These are phyloP conservation scores for Rugonectria rugulosa DNA, from an alignment of 2,329 filamentous ascomycete genomes.

Conservation along the genomic window DNA sequence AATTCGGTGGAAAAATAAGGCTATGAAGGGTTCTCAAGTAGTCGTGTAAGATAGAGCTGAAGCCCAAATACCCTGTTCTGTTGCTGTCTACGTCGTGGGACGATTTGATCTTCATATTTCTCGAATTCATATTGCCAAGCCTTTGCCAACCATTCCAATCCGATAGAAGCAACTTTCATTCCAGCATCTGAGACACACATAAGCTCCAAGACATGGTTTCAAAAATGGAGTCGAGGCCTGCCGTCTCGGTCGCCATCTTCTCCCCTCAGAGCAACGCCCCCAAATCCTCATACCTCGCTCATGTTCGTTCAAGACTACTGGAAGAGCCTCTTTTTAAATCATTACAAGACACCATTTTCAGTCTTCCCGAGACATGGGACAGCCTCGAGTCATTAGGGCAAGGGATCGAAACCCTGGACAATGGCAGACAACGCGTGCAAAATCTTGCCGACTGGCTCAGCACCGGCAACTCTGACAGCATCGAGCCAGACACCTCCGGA, in stretches of 20 bases:
- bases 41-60: background rate
- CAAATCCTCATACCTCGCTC: constrained; percentile 16
- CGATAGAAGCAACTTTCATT: too few species aligned
- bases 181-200: too few species aligned
- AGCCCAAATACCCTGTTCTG: background rate
- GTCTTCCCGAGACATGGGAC: constrained; percentile 15
- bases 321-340: constrained; percentile 12
- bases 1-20: constrained; percentile 8
- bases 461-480: constrained; percentile 11
- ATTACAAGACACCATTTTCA: constrained; percentile 11
- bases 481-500: constrained; percentile 15
- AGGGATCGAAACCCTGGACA: constrained; percentile 1
- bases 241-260: constrained; percentile 26
- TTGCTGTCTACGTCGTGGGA: too few species aligned
- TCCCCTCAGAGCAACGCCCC: constrained; percentile 25
- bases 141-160: too few species aligned
- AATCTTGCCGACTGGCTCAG: constrained; percentile 17
- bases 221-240: constrained; percentile 1
- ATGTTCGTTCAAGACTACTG: constrained; percentile 17
- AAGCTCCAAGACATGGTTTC: background rate
- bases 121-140: too few species aligned
- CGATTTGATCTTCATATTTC: too few species aligned
- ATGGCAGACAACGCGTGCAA: constrained; percentile 14
- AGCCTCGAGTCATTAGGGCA: constrained; percentile 12
- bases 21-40: background rate